Evolutionary conservation across 2,329 filamentous ascomycete genomes (phyloP), one percentile per base, ranked within the genome.

Genomic region (Cytospora piceae): DNA sequence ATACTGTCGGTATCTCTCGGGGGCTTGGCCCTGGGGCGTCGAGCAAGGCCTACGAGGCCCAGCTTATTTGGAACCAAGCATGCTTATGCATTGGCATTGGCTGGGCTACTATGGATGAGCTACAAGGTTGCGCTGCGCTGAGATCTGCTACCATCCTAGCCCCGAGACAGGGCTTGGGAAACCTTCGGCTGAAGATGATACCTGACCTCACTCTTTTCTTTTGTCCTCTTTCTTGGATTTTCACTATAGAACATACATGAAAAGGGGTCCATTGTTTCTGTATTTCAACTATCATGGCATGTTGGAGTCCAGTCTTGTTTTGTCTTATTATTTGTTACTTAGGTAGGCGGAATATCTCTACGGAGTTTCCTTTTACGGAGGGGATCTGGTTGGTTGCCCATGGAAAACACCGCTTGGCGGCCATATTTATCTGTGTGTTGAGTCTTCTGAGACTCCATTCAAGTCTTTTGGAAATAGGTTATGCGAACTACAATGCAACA

Each of bases 231-330:
- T 22, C 12, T 49, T 14, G 42, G 42, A 46, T 7, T n/a, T 49
- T 49, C n/a, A n/a, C 42, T 24, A 49, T 49, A 49, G 46, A 49
- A 22, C 46, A 49, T 49, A 49, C 46, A 49, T 49, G 46, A 49
- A 22, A 49, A 49, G 46, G 46, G 24, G 22, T 22, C 46, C 46
- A 24, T 49, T 49, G n/a, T 49, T 46, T 46, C 8, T 24, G 11
- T 49, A 14, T 24, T 6, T 37, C 34, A 15, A 24, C n/a, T 17
- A n/a, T 51, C 52, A 63, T 63, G 60, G 60, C 60, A 63, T 63
- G 53, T 63, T 57, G 53, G 60, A 53, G 60, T 63, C 56, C n/a
- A 20, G 17, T 24, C 15, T 61, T 51, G 6, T 27, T 20, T 32
- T 58, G 7, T 46, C 11, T n/a, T 29, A 14, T 31, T 20, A 20